A percentile compares a stretch with the other conserved stretches of the same genome.
Evolutionary conservation across 768 basidiomycete genomes (phyloP).

Genomic region (Suillus subluteus): DNA sequence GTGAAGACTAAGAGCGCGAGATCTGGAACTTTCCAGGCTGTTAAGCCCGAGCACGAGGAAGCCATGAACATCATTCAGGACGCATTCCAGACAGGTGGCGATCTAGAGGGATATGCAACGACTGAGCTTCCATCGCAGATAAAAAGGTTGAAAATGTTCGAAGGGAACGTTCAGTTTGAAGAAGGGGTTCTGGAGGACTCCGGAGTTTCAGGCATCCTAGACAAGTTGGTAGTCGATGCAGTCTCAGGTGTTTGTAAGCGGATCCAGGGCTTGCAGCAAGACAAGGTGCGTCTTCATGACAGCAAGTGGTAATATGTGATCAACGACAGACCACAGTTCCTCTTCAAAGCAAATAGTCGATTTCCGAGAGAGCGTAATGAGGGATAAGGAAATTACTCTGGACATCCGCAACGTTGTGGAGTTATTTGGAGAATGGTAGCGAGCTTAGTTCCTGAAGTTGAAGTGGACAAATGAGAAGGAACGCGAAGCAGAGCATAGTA

Average conservation of each 20-base stretch:
- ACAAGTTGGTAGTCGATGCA: slow-evolving; percentile 57
- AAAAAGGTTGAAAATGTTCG: slow-evolving; percentile 36
- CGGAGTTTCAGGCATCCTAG: slow-evolving; percentile 57
- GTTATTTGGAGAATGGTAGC: slow-evolving; percentile 41
- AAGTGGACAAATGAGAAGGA: slow-evolving; percentile 6
- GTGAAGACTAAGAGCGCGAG: slow-evolving; percentile 25
- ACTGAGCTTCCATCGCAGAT: slow-evolving; percentile 40
- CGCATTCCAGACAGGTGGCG: slow-evolving; percentile 47
- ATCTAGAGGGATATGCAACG: slow-evolving; percentile 43
- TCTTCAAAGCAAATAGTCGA: slow-evolving; percentile 58
- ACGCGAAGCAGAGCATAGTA: slow-evolving; percentile 24
- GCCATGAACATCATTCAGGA: slow-evolving; percentile 47
- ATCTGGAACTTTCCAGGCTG: slow-evolving; percentile 51
- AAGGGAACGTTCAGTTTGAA: slow-evolving; percentile 23
- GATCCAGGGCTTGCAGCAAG: slow-evolving; percentile 48
- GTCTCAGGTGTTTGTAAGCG: slow-evolving; percentile 54
- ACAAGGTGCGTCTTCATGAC: slow-evolving; percentile 40
- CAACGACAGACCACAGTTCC: slow-evolving; percentile 37
- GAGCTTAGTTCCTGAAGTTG: background rate
- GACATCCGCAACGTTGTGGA: slow-evolving; percentile 46
- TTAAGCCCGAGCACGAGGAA: slow-evolving; percentile 46
- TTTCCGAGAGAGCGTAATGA: slow-evolving; percentile 36
- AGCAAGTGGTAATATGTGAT: background rate
- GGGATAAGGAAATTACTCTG: slow-evolving; percentile 14
- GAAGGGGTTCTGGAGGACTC: slow-evolving; percentile 46